Evolutionary conservation across 768 basidiomycete species (phyloP), one percentile per base, ranked within the genome.

Genomic region (Boletus tylopilopsis): DNA sequence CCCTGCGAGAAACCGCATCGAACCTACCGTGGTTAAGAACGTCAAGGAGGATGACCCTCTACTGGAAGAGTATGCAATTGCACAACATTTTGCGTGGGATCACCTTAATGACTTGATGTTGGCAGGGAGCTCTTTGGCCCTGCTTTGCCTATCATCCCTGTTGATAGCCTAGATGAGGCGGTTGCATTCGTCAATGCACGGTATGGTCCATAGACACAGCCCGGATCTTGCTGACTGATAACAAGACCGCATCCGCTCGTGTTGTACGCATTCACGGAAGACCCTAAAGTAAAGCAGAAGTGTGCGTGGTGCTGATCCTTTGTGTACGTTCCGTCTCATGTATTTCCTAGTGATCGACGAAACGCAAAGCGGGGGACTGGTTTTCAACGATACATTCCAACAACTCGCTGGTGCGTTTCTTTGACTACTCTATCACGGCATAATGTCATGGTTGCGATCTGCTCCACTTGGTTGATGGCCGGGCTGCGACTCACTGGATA

Each of bases 111-210:
- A 21, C 25, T n/a, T 4, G 11, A 27, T 22, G 6, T 48, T 9
- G 6, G 18, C 54, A 87, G 86, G 52, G 88, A 90, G 62, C 62
- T 88, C 3, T 90, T 90, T 55, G 88, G 85, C 0, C 87, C 88
- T 0, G 63, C 90, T 21, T 58, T 90, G 7, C 80, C 87, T 1
- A 72, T 90, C 38, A 57, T 88, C 12, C 69, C 79, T 0, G 75
- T 89, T 1, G 76, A 81, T 27, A 69, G 64, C 45, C 45, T 85
- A 7, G 73, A 80, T 3, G 77, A 79, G 18, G 85, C 81, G 0
- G 69, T 86, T 32, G 70, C 72, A 2, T 80, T 80, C 56, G 64
- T 87, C 36, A 77, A 76, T 39, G 63, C 68, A 4, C 71, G 75
- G 85, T 84, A 42, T 16, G 74, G 16, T 29, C 24, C 16, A 13